Base-by-base conservation (phyloP, 2,329 filamentous ascomycete genomes). In the Trichoderma oligosporum region DNA sequence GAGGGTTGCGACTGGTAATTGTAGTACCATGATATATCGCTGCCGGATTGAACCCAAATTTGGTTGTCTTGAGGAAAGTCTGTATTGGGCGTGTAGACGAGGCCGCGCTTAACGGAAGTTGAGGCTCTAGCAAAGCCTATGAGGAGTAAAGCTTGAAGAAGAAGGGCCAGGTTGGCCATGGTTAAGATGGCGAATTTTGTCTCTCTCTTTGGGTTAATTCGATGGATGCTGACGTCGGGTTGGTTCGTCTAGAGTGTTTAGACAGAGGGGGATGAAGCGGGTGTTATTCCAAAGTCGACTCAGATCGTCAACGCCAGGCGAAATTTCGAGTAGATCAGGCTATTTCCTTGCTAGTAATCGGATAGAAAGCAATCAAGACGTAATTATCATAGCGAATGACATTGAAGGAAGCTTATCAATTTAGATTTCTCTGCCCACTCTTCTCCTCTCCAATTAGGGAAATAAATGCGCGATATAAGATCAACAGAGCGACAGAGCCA, bases 21-120 rank as follows among this genome's bases (percentile, higher is more conserved):
- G 79, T 93, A 94, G 77, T 94, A 94, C 89, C 89, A 94, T 3
- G 84, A 87, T 56, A 93, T 72, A 39, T 84, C 81, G 16, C 80
- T 82, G 35, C 76, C 77, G 5, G 74, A 52, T 41, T 76, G 69
- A 9, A 77, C 73, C 86, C 88, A 92, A 64, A 87, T 76, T 45
- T 77, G 68, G 72, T 90, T 83, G 72, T 93, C 89, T 14, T 75
- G 59, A 0, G 82, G 77, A 57, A 78, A 73, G 1, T 80, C 68
- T 4, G 72, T 61, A 59, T 83, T 81, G 6, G 82, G 79, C 16
- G 88, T 81, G 70, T 85, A 88, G 66, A 84, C 81, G 52, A 94
- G 85, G 25, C 89, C 89, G 63, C 89, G 87, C 71, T 92, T 92
- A 14, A 76, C 65, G 5, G 74, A 66, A 3, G 71, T 60, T 18